These are phyloP conservation scores for Physcomitrium patens DNA, from an alignment of 225 moss, liverwort and hornwort species.

Conservation along the genomic window DNA sequence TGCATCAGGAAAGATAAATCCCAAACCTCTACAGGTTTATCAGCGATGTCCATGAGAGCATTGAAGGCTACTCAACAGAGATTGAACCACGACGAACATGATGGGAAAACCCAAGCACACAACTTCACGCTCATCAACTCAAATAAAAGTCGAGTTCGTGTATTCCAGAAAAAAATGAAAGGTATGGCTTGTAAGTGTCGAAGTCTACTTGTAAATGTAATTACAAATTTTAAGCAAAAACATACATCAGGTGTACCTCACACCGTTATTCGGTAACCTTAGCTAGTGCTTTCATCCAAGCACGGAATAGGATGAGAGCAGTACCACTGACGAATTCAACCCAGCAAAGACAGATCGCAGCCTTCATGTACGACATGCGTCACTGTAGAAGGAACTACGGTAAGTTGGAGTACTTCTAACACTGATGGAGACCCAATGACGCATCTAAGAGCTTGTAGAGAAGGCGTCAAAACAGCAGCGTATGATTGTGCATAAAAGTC, in stretches of 20 bases:
- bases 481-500: constrained; percentile 23
- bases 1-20: no score
- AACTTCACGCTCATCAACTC: neutral
- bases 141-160: neutral
- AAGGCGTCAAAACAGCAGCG: constrained; percentile 35
- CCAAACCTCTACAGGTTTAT: no score
- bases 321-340: constrained; percentile 25
- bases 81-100: neutral
- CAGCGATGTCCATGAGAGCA: no score
- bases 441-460: constrained; percentile 19
- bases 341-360: constrained; percentile 35
- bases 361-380: constrained; percentile 17
- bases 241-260: constrained; percentile 40
- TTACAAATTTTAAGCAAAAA: constrained; percentile 39
- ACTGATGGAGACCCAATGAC: constrained; percentile 22
- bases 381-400: constrained; percentile 8
- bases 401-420: constrained; percentile 12
- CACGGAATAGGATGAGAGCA: constrained; percentile 19
- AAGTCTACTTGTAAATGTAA: constrained; percentile 30
- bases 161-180: neutral
- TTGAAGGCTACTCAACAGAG: neutral
- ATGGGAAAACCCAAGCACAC: neutral
- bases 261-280: constrained; percentile 40
- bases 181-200: neutral
- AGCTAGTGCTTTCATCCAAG: constrained; percentile 22